A percentile compares a stretch with the other conserved stretches of the same genome.
Evolutionary conservation across 331 rosid genomes (phyloP).

Genomic region (Acacia concinna): DNA sequence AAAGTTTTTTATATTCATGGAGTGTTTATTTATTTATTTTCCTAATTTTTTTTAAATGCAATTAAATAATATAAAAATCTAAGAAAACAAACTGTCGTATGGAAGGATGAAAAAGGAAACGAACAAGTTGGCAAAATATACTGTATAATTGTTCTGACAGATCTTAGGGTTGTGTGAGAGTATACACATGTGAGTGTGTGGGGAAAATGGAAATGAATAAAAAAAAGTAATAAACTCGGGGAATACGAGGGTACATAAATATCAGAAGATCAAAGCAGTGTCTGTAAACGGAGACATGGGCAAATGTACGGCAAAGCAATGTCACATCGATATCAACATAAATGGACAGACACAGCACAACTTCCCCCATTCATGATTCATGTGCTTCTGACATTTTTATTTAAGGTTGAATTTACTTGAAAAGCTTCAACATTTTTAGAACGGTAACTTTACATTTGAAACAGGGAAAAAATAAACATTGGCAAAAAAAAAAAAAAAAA

Average conservation of each 20-base stretch:
- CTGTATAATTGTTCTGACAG: not conserved
- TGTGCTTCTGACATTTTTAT: no score
- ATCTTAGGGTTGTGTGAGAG: not conserved
- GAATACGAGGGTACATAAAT: slow-evolving; percentile 1
- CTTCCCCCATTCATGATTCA: not conserved
- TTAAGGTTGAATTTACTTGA: no score
- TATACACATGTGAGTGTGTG: no score
- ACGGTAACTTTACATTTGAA: no score
- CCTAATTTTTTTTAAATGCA: no score
- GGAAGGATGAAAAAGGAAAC: not conserved
- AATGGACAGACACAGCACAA: not conserved
- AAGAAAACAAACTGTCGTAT: not conserved
- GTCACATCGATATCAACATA: not conserved
- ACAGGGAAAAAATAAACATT: no score
- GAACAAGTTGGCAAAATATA: not conserved
- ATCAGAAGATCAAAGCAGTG: not conserved
- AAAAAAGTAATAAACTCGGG: not conserved
- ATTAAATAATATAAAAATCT: not conserved
- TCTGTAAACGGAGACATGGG: not conserved
- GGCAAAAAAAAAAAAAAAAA: no score
- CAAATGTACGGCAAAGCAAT: not conserved
- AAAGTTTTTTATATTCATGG: no score
- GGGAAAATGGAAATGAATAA: not conserved
- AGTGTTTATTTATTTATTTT: no score
- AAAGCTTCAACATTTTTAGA: no score